Percentiles rank a stretch among this genome's conserved stretches.
Conservation (phyloP, 1,284 basidiomycete genomes). For the Papiliotrema laurentii region DNA sequence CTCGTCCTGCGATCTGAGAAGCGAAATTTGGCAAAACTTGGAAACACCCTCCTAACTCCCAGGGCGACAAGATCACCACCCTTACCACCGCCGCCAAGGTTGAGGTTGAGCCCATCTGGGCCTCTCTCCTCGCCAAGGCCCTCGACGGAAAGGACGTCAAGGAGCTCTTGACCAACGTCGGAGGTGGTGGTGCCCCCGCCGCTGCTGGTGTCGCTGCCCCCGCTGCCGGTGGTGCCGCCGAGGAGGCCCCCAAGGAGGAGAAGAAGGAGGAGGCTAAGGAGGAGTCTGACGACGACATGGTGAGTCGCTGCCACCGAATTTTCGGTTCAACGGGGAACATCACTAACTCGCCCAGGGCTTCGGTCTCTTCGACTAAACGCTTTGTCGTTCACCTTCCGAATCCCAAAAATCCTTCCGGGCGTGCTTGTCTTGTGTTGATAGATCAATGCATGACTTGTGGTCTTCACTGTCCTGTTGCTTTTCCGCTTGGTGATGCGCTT, state of each 20-base stretch:
- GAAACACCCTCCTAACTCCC: too few relatives aligned
- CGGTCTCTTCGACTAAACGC: slow-evolving; percentile 72
- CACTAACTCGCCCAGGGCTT: slow-evolving; percentile 56
- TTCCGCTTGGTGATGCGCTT: too few relatives aligned
- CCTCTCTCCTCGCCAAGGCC: slow-evolving; percentile 90
- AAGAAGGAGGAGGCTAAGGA: slow-evolving; percentile 89
- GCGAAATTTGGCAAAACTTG: too few relatives aligned
- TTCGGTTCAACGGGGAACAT: background rate
- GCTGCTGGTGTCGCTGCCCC: slow-evolving; percentile 54
- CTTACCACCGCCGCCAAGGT: slow-evolving; percentile 76
- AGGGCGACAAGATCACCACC: slow-evolving; percentile 87
- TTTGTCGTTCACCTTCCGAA: too few relatives aligned
- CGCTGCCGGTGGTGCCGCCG: slow-evolving; percentile 60
- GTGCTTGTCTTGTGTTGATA: slow-evolving; percentile 1
- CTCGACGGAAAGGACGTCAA: slow-evolving; percentile 97
- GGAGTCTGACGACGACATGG: slow-evolving; percentile 86
- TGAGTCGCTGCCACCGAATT: slow-evolving; percentile 54
- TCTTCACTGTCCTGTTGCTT: background rate
- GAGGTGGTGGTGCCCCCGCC: slow-evolving; percentile 69
- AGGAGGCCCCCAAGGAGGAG: slow-evolving; percentile 64
- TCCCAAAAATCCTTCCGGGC: too few relatives aligned
- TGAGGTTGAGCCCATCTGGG: slow-evolving; percentile 97
- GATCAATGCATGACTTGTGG: slow-evolving; percentile 1
- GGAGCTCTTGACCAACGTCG: slow-evolving; percentile 84
- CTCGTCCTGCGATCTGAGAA: too few relatives aligned